Evolutionary conservation across 2,329 filamentous ascomycete genomes (phyloP), one percentile per base, ranked within the genome.

Genomic region (Talaromyces sp.): DNA sequence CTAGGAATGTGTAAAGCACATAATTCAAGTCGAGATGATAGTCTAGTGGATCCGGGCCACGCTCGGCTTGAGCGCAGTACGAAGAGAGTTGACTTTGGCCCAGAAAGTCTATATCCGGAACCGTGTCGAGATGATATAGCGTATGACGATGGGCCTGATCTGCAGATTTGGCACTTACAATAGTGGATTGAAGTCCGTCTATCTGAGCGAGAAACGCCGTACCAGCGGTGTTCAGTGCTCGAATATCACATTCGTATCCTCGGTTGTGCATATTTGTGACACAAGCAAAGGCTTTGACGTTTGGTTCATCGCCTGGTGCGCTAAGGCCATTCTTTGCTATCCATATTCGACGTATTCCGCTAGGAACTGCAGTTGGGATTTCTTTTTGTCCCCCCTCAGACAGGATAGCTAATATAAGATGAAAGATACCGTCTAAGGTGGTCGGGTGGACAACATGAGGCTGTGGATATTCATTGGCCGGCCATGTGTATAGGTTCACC

Each of bases 331-430:
- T 22, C 3, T 57, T 57, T 9, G 55, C 55, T 28, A 57, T 39
- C 55, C 55, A 57, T 9, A 57, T 25, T 36, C 47, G 19, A 13
- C 39, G 22, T 4, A 60, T 60, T 6, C 39, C 27, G 4, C 39
- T 70, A 0, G 69, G 69, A 3, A 71, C 63, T 54, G 5, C 58
- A 61, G 42, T 65, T 61, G n/a, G 69, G 17, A 25, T 64, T 56
- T 2, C 67, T 64, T 58, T 69, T 66, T 1, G 63, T 63, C 51
- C 54, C 2, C 55, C 52, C 3, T 52, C 25, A 25, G 22, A 44
- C 63, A 65, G 6, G 67, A 62, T 65, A 65, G 68, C 11, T 65
- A 65, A n/a, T 15, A 25, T 25, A 0, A 54, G 17, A 4, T 62
- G 64, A 15, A 59, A 42, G 4, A 58, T 62, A 19, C 39, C 60